Percentiles rank a stretch among this genome's conserved stretches.
Conservation (phyloP, 129 eudicot species). For the Kitagawia praeruptora region DNA sequence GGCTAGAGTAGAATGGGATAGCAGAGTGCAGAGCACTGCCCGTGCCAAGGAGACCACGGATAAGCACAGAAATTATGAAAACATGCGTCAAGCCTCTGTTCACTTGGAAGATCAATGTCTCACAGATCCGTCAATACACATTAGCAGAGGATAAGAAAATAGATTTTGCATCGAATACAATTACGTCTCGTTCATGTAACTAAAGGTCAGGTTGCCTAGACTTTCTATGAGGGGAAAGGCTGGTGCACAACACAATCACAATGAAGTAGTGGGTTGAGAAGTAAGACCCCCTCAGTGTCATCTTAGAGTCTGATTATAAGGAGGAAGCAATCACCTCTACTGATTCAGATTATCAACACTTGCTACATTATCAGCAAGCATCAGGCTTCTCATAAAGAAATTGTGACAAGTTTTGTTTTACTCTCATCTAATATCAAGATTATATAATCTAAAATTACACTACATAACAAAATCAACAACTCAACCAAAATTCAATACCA, state of each 20-base stretch:
- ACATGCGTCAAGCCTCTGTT: background rate
- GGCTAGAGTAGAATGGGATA: too few species aligned
- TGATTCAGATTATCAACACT: background rate
- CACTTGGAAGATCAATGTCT: background rate
- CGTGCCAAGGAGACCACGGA: too few species aligned
- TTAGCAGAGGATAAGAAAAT: too few species aligned
- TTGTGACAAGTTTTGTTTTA: background rate
- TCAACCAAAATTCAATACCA: background rate
- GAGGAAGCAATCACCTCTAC: background rate
- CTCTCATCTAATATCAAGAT: background rate
- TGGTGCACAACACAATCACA: background rate
- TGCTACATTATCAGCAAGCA: background rate
- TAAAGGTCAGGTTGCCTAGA: background rate
- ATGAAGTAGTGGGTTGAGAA: background rate
- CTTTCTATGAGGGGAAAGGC: background rate
- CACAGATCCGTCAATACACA: background rate
- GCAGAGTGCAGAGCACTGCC: too few species aligned
- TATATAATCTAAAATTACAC: too few species aligned
- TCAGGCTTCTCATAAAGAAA: background rate
- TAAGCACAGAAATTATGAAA: too few species aligned
- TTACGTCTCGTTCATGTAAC: background rate
- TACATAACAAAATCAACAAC: background rate
- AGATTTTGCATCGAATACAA: background rate
- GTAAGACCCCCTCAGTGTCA: background rate
- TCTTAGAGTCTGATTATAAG: background rate